phyloP scores from a whole-genome alignment of 306 rosid species.

The Cucurbita moschata region DNA sequence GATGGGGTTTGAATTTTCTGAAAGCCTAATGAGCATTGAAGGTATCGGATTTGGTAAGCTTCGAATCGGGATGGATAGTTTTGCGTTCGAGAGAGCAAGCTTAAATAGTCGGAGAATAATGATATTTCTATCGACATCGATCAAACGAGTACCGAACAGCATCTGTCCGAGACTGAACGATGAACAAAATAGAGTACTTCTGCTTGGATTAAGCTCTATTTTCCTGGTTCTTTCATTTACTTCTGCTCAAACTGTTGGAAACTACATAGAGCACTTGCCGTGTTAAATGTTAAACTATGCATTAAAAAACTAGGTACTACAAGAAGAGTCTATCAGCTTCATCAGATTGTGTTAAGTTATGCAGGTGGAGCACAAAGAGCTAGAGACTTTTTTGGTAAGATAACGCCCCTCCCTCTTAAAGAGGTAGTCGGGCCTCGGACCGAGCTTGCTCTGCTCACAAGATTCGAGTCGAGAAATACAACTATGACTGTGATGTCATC shows the following conservation, averaged over 20 bases:
- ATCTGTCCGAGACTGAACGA: background rate
- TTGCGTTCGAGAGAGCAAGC: constrained; percentile 37
- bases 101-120: constrained; percentile 48
- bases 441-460: constrained; percentile 62
- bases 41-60: constrained; percentile 51
- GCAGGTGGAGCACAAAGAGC: constrained; percentile 23
- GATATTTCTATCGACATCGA: constrained; percentile 35
- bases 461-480: constrained; percentile 57
- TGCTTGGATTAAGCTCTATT: background rate
- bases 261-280: constrained; percentile 26
- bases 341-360: constrained; percentile 19
- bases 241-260: constrained; percentile 15
- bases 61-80: constrained; percentile 43
- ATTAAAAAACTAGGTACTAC: background rate
- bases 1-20: constrained; percentile 29
- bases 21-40: constrained; percentile 50
- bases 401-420: constrained; percentile 57
- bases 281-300: constrained; percentile 26
- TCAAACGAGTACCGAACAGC: background rate
- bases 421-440: constrained; percentile 40
- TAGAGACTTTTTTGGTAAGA: constrained; percentile 24
- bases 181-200: background rate
- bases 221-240: constrained; percentile 18
- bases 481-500: constrained; percentile 79
- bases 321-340: background rate